These are phyloP conservation scores for Microthlaspi erraticum DNA, from an alignment of 345 rosid species.

Conservation along the genomic window DNA sequence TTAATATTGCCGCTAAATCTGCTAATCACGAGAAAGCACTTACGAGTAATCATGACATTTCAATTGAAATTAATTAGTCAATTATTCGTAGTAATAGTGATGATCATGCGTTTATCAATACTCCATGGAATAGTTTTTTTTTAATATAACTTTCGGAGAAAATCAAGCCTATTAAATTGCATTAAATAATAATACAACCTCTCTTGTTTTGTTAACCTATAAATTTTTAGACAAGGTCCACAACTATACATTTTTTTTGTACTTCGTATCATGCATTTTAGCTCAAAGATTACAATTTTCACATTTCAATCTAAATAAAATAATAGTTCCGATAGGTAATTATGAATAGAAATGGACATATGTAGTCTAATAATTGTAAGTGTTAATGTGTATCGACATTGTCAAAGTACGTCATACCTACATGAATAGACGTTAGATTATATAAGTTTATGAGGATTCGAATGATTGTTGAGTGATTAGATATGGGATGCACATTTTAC, in stretches of 20 bases:
- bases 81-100: slow-evolving; percentile 24
- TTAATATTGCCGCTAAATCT: slow-evolving; percentile 27
- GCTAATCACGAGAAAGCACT: slow-evolving; percentile 44
- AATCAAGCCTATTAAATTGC: slow-evolving; percentile 17
- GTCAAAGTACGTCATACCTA: neutral
- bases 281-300: no score
- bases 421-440: neutral
- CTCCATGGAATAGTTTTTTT: neutral
- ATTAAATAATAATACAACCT: neutral
- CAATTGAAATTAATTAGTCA: slow-evolving; percentile 27
- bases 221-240: neutral
- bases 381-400: neutral
- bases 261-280: slow-evolving; percentile 1
- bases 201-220: neutral
- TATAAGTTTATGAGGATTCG: neutral
- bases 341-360: neutral
- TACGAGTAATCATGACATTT: slow-evolving; percentile 37
- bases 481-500: neutral
- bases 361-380: neutral
- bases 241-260: neutral
- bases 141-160: slow-evolving; percentile 34
- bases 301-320: neutral
- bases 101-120: neutral
- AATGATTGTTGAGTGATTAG: neutral
- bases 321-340: neutral